A percentile compares a stretch with the other conserved stretches of the same genome.
phyloP scores from a whole-genome alignment of 345 rosid genomes.

The Garcia nutans region DNA sequence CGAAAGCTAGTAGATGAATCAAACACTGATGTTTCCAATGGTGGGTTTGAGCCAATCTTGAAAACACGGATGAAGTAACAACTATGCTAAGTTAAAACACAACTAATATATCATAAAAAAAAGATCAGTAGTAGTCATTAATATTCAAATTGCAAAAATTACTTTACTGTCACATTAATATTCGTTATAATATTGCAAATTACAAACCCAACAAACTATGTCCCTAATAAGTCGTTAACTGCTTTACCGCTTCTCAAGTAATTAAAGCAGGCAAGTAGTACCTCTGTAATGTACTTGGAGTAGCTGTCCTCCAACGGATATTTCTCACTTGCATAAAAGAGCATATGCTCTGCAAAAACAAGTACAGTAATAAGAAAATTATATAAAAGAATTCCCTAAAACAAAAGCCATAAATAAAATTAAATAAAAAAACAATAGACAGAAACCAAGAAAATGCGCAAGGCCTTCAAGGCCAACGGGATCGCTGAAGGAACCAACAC shows the following conservation, averaged over 20 bases:
- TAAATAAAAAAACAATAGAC: not conserved
- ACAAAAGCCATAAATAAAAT: not conserved
- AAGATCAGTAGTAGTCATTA: not conserved
- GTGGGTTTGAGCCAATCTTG: not conserved
- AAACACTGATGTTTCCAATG: no score
- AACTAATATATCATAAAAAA: not conserved
- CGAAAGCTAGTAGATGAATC: no score
- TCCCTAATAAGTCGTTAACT: no score
- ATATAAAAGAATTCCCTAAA: not conserved
- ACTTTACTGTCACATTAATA: not conserved
- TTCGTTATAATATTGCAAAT: not conserved
- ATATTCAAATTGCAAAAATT: not conserved
- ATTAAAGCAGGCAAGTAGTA: slow-evolving; percentile 19
- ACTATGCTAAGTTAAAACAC: no score
- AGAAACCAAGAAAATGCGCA: slow-evolving; percentile 85
- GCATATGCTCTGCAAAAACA: slow-evolving; percentile 76
- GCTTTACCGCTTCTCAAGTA: no score
- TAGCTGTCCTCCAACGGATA: slow-evolving; percentile 91
- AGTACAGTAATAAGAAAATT: not conserved
- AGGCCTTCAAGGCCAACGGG: slow-evolving; percentile 88
- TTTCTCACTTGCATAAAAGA: slow-evolving; percentile 87
- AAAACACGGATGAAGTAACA: not conserved
- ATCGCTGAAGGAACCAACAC: slow-evolving; percentile 76
- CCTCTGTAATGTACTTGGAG: slow-evolving; percentile 78
- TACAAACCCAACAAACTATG: not conserved